phyloP scores from a whole-genome alignment of 1,284 basidiomycete genomes.

The Waitea zeae region DNA sequence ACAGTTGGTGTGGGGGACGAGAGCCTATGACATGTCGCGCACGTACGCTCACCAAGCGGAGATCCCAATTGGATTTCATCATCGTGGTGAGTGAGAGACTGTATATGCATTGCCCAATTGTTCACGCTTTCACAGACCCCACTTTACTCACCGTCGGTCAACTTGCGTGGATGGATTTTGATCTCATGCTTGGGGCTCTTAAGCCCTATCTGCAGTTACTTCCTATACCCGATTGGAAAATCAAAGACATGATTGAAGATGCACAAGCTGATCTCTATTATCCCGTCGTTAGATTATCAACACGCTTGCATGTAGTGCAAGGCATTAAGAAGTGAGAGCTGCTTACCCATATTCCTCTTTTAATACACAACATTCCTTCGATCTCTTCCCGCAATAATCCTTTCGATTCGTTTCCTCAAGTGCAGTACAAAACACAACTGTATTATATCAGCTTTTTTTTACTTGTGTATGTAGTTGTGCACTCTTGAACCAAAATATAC shows the following conservation, averaged over 20 bases:
- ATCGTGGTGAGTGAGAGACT: slow-evolving; percentile 3
- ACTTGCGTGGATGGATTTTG: slow-evolving; percentile 52
- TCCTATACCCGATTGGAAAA: slow-evolving; percentile 31
- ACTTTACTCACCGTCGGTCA: slow-evolving; percentile 39
- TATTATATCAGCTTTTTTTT: no score
- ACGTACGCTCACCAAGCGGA: slow-evolving; percentile 26
- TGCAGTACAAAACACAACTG: no score
- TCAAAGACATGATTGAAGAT: slow-evolving; percentile 33
- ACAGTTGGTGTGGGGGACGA: slow-evolving; percentile 13
- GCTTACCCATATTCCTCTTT: no score
- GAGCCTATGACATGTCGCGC: slow-evolving; percentile 2
- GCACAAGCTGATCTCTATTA: slow-evolving; percentile 51
- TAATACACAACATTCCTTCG: no score
- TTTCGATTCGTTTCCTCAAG: no score
- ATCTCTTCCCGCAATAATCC: no score
- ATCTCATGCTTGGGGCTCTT: slow-evolving; percentile 41
- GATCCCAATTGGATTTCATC: slow-evolving; percentile 41
- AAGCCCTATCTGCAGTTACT: slow-evolving; percentile 36
- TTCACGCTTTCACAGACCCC: slow-evolving; percentile 10
- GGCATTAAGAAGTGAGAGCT: no score
- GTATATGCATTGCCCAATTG: background rate
- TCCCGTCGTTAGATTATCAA: slow-evolving; percentile 29
- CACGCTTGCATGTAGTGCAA: slow-evolving; percentile 39
- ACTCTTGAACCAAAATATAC: no score
- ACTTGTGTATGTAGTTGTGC: no score